Percentiles rank a stretch among this genome's conserved stretches.
Conservation (phyloP, 2,329 filamentous ascomycete species). For the Talaromyces sp. region DNA sequence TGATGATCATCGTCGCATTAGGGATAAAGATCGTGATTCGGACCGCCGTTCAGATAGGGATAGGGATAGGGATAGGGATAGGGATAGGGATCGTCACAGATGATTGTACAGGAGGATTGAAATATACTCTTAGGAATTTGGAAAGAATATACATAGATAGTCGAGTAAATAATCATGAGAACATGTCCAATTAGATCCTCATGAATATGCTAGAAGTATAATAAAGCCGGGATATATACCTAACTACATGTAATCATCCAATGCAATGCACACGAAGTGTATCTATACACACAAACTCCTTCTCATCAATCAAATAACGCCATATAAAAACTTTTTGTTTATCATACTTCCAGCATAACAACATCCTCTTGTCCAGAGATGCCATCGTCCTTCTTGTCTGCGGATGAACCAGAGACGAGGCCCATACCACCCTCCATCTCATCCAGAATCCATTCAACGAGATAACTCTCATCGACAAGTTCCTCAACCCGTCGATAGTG, state of each 20-base stretch:
- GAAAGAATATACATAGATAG: too few species aligned
- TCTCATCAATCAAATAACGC: not conserved
- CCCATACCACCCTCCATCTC: slow-evolving; percentile 78
- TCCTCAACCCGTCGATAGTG: slow-evolving; percentile 90
- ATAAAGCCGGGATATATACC: slow-evolving; percentile 8
- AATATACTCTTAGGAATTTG: too few species aligned
- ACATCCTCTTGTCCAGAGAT: slow-evolving; percentile 37
- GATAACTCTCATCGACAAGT: slow-evolving; percentile 86
- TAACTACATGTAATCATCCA: not conserved
- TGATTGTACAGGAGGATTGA: too few species aligned
- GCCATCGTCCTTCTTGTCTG: slow-evolving; percentile 24
- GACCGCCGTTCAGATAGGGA: slow-evolving; percentile 24
- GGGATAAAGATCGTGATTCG: slow-evolving; percentile 33
- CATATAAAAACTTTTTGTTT: slow-evolving; percentile 17
- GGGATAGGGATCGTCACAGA: slow-evolving; percentile 31
- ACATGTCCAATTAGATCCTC: not conserved
- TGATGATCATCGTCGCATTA: slow-evolving; percentile 22
- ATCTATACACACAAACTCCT: slow-evolving; percentile 15
- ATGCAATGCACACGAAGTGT: slow-evolving; percentile 10
- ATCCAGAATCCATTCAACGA: slow-evolving; percentile 87
- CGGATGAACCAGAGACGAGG: slow-evolving; percentile 25
- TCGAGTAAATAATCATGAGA: not conserved
- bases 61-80: slow-evolving; percentile 27
- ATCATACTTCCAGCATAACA: slow-evolving; percentile 40
- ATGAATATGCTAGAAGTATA: not conserved